Conservation (phyloP, 129 eudicot genomes). For the Escallonia herrerae region DNA sequence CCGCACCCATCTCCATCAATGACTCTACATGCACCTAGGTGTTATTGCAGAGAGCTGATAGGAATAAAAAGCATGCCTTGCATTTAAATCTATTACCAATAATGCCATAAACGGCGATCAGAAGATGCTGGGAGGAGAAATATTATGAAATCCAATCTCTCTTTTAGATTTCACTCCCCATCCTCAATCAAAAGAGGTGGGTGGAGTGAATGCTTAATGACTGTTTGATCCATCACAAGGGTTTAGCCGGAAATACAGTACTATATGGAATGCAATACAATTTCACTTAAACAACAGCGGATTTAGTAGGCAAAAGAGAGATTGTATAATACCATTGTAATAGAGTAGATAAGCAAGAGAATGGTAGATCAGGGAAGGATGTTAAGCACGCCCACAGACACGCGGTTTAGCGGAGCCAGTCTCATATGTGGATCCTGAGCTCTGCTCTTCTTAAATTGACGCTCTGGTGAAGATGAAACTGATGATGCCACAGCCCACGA, state of each 20-base stretch:
- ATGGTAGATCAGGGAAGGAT: conserved; percentile 29
- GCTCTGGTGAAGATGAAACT: conserved; percentile 59
- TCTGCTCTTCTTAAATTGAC: conserved; percentile 58
- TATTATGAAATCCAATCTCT: conserved; percentile 24
- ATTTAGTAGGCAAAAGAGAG: conserved; percentile 20
- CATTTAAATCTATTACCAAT: conserved; percentile 23
- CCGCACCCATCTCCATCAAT: conserved; percentile 21
- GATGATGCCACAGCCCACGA: conserved; percentile 57
- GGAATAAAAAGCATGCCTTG: conserved; percentile 21
- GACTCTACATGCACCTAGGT: conserved; percentile 36
- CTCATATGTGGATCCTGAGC: conserved; percentile 70
- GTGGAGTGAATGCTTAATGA: conserved; percentile 24
- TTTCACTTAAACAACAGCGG: conserved; percentile 22
- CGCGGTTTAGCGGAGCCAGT: conserved; percentile 49
- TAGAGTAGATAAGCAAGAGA: conserved; percentile 14
- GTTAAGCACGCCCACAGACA: conserved; percentile 36
- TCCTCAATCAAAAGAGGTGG: conserved; percentile 37
- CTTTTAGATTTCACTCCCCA: conserved; percentile 27
- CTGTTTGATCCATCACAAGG: conserved; percentile 43
- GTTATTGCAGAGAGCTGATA: conserved; percentile 13
- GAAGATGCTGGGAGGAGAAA: conserved; percentile 21
- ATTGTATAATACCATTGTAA: conserved; percentile 37
- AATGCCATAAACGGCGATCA: conserved; percentile 20
- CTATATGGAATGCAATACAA: conserved; percentile 21
- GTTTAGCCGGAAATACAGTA: conserved; percentile 39